Evolutionary conservation across 768 basidiomycete species (phyloP), one percentile per base, ranked within the genome.

Genomic region (Coprinellus aureogranulatus): DNA sequence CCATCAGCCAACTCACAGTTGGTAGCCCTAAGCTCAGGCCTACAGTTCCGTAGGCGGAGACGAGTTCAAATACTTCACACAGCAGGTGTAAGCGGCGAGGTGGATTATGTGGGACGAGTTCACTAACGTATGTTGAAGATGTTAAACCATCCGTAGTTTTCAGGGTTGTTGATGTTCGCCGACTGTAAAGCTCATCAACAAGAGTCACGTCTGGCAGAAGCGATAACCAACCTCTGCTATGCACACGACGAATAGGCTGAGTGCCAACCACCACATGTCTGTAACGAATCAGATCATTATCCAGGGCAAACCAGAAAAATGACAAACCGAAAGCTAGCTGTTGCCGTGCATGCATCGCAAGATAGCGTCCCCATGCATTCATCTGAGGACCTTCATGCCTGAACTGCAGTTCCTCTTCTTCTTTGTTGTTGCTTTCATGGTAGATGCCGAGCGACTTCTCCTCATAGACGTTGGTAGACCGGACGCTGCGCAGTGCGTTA

Each of bases 241-340:
- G 68, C 95, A 98, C 40, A 98, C 78, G 1, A 97, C 70, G 72
- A 94, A 94, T 12, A 98, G 71, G 0, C 92, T 93, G 12, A 92
- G 70, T 0, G 77, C 89, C 22, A 98, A 71, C 94, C 94, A 97
- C 96, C 95, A 97, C 83, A 98, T 93, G 71, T 97, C 95, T 94
- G 61, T 56, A 16, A 48, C 41, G 58, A 57, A 48, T 52, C 14
- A 31, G 8, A 30, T 53, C 18, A 2, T 20, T 34, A 34, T n/a
- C 30, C 16, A 8, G 6, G 30, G 4, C n/a, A 12, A 22, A 6
- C n/a, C 53, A 52, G 52, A 30, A 51, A 26, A 47, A 25, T 52
- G 12, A 26, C 81, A 55, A 61, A 90, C 92, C 93, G 61, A 97
- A 98, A 2, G 95, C 90, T 57, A 99, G 84, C 68, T 99, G 96